Conservation (phyloP, 2,329 filamentous ascomycete species). For the Neoarthrinium moseri region DNA sequence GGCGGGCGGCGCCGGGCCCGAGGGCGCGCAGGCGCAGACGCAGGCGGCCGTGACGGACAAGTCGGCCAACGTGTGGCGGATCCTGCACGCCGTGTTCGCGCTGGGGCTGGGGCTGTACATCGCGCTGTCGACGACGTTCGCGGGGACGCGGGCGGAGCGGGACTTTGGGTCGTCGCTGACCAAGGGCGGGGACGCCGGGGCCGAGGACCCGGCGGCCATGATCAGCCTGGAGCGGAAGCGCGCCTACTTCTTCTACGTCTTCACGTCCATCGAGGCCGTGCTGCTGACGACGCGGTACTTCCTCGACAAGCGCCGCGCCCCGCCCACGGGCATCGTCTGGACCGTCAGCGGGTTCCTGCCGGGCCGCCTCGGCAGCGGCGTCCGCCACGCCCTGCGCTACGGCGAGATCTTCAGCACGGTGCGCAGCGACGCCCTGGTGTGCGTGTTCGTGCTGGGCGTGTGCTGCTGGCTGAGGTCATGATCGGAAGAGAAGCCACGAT, state of each 20-base stretch:
- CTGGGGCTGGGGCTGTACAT: constrained; percentile 70
- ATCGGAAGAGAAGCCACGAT: background rate
- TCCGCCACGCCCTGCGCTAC: constrained; percentile 63
- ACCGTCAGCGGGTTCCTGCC: constrained; percentile 66
- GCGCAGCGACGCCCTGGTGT: constrained; percentile 70
- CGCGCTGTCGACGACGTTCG: constrained; percentile 65
- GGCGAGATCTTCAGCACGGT: constrained; percentile 71
- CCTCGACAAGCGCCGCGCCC: constrained; percentile 59
- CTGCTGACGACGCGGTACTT: constrained; percentile 72
- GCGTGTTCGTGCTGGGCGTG: constrained; percentile 72
- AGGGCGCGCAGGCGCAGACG: constrained; percentile 26
- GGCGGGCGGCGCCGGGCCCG: constrained; percentile 29
- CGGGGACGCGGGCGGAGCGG: constrained; percentile 62
- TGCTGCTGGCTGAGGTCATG: constrained; percentile 43
- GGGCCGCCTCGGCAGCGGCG: constrained; percentile 59
- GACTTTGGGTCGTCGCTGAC: constrained; percentile 28
- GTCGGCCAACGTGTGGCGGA: constrained; percentile 61
- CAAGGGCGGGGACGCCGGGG: constrained; percentile 12
- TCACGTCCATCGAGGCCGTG: constrained; percentile 72
- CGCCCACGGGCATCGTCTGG: constrained; percentile 61
- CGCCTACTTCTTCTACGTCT: constrained; percentile 72
- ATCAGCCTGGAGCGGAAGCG: constrained; percentile 33
- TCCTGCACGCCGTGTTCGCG: constrained; percentile 72
- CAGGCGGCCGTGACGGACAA: constrained; percentile 30
- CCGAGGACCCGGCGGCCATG: background rate